These are phyloP conservation scores for Barnettozyma hawaiiensis DNA, from an alignment of 1,139 yeast species.

Conservation along the genomic window DNA sequence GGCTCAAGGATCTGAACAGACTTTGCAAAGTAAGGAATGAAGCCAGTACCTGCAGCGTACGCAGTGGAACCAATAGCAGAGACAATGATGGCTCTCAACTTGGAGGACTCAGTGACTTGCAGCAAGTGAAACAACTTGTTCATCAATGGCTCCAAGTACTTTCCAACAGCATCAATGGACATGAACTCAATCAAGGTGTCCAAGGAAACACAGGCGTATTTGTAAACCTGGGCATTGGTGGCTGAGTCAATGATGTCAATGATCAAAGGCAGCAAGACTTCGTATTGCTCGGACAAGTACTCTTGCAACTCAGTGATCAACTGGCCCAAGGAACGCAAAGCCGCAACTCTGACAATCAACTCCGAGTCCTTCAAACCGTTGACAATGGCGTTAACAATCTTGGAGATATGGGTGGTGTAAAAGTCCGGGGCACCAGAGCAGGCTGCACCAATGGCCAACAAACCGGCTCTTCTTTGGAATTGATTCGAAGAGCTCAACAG, in stretches of 20 bases:
- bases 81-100: slow-evolving; percentile 82
- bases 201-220: slow-evolving; percentile 84
- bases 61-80: slow-evolving; percentile 98
- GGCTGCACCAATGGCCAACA: slow-evolving; percentile 75
- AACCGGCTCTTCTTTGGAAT: slow-evolving; percentile 84
- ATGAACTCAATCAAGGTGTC: slow-evolving; percentile 91
- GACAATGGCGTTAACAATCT: slow-evolving; percentile 66
- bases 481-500: slow-evolving; percentile 61
- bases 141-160: slow-evolving; percentile 84
- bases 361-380: slow-evolving; percentile 77
- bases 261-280: slow-evolving; percentile 75
- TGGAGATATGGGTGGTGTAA: slow-evolving; percentile 67
- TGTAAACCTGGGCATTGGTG: slow-evolving; percentile 76
- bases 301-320: slow-evolving; percentile 84
- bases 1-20: slow-evolving; percentile 80
- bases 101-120: slow-evolving; percentile 51
- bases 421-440: slow-evolving; percentile 94
- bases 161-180: slow-evolving; percentile 77
- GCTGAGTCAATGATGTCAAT: slow-evolving; percentile 85
- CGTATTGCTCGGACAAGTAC: slow-evolving; percentile 76
- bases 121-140: slow-evolving; percentile 83
- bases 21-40: slow-evolving; percentile 77
- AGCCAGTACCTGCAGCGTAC: slow-evolving; percentile 85
- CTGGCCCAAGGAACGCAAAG: slow-evolving; percentile 73
- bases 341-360: slow-evolving; percentile 76